phyloP scores from a whole-genome alignment of 495 filamentous ascomycete genomes.

The Penicillium dipodomyicola region DNA sequence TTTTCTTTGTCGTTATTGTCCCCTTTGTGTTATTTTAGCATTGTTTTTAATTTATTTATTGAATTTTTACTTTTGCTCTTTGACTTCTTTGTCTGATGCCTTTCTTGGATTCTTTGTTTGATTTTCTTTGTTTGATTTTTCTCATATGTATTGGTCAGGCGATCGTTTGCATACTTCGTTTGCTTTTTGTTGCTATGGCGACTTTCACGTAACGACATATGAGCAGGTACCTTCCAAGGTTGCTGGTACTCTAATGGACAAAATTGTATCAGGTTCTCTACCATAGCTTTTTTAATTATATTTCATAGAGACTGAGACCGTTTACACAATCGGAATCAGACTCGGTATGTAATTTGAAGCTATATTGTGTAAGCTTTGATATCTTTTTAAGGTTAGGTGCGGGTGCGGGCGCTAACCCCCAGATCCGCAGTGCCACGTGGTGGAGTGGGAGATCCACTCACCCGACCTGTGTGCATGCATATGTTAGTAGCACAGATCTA shows the following conservation, averaged over 20 bases:
- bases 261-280: background rate
- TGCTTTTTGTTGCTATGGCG: background rate
- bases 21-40: background rate
- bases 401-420: background rate
- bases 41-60: background rate
- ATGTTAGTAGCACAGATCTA: background rate
- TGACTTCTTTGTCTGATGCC: background rate
- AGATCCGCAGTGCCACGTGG: constrained; percentile 4
- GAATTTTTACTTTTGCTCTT: background rate
- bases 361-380: background rate
- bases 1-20: background rate
- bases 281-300: background rate
- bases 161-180: background rate
- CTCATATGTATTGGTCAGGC: background rate
- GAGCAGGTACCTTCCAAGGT: background rate
- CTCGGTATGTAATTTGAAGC: background rate
- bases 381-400: constrained; percentile 2
- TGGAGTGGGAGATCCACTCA: background rate
- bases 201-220: background rate
- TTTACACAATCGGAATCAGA: background rate
- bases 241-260: background rate
- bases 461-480: background rate
- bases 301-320: background rate
- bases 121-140: background rate
- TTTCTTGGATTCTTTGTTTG: background rate